Evolutionary conservation across 257 asterid genomes (phyloP), one percentile per base, ranked within the genome.

Genomic region (Nicotiana attenuata): DNA sequence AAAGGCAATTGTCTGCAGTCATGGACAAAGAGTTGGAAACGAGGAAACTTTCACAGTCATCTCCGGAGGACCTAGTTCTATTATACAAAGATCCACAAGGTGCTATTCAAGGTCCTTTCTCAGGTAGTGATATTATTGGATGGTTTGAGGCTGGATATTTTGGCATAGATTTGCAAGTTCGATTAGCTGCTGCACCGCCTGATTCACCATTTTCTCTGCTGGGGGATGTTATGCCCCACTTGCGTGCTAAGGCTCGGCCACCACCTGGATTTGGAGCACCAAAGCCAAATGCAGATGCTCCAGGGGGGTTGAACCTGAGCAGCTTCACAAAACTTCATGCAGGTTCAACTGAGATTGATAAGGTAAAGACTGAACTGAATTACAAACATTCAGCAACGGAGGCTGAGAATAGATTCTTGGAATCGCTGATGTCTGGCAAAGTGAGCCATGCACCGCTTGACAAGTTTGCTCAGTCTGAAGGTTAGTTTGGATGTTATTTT

Each of bases 101-200:
- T 68, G 88, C 83, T 81, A 88, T 90, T 84, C 99, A 94, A 90
- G 99, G 99, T 57, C 98, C 99, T 67, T 96, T 96, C 84, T 24
- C 94, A n/a, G 99, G 99, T 41, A 91, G 89, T 84, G 99, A 96
- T 88, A 86, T 96, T 60, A 94, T 96, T 78, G 91, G 97, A 50
- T 96, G 99, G 99, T 96, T 94, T 85, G 99, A 96, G 86, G 90
- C 96, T 77, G 98, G 97, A 75, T 96, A 94, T 85, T 96, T 96
- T 90, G 99, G 99, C 85, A 89, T 96, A 26, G 99, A 96, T 29
- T 90, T 96, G 92, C 93, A 85, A 85, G 99, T 96, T 81, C 98
- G 98, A 8, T 67, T 91, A 82, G 97, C 96, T 78, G 83, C 80
- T 86, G 92, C 98, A 28, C 92, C 94, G 1, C 83, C 87, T 47